Evolutionary conservation across 352 stramenopile species (phyloP).

Genomic region (Globisporangium paddicum): DNA sequence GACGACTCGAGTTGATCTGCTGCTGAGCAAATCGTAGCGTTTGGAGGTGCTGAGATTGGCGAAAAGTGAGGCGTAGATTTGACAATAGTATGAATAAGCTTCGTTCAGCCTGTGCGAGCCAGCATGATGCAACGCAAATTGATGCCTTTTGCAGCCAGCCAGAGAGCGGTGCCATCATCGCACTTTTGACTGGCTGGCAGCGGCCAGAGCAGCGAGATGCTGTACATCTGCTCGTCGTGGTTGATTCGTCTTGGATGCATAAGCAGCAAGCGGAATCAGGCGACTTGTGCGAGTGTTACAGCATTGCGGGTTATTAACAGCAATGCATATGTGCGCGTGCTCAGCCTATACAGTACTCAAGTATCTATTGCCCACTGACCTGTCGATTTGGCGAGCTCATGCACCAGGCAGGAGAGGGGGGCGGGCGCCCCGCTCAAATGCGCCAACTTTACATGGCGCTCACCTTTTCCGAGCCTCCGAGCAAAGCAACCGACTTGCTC

Average conservation of each 20-base stretch:
- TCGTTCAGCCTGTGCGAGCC: too few relatives aligned
- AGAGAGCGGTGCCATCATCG: not conserved
- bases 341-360: too few relatives aligned
- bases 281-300: too few relatives aligned
- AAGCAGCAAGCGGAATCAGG: not conserved
- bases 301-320: too few relatives aligned
- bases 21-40: too few relatives aligned
- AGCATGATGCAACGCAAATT: too few relatives aligned
- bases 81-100: too few relatives aligned
- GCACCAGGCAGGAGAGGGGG: not conserved
- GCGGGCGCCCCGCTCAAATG: conserved; percentile 1
- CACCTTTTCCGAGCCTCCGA: not conserved
- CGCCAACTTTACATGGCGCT: conserved; percentile 1
- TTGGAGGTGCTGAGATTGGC: too few relatives aligned
- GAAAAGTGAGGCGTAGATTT: too few relatives aligned
- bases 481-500: conserved; percentile 6
- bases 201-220: too few relatives aligned
- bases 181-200: not conserved
- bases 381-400: not conserved
- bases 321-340: too few relatives aligned
- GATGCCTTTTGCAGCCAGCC: not conserved
- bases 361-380: too few relatives aligned
- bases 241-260: conserved; percentile 2
- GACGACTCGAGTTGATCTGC: not conserved
- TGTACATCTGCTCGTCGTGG: not conserved